Evolutionary conservation across 257 asterid genomes (phyloP).

Genomic region (Solanum lignicaule): DNA sequence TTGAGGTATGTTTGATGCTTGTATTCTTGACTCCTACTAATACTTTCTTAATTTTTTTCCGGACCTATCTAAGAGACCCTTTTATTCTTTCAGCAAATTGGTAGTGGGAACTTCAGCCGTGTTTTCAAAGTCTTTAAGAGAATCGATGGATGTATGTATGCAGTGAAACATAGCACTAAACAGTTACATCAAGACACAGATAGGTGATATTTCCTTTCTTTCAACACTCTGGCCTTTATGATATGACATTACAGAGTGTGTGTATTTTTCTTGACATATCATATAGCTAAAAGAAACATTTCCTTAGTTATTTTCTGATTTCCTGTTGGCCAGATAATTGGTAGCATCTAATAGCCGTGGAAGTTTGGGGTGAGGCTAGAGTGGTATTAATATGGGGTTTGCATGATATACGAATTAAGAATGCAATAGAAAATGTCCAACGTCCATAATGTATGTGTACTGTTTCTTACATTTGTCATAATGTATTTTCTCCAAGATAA

Average conservation of each 20-base stretch:
- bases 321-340: not conserved
- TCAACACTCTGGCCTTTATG: slow-evolving; percentile 1
- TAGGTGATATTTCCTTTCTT: slow-evolving; percentile 30
- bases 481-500: not conserved
- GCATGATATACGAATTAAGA: not conserved
- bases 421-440: not conserved
- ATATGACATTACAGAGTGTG: not conserved
- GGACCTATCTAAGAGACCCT: not conserved
- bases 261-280: not conserved
- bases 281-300: not conserved
- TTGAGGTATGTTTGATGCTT: slow-evolving; percentile 35
- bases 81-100: slow-evolving; percentile 52
- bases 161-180: slow-evolving; percentile 68
- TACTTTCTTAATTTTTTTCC: not conserved
- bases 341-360: not conserved
- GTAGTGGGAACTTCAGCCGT: slow-evolving; percentile 75
- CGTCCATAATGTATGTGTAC: not conserved
- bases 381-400: not conserved
- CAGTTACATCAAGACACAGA: slow-evolving; percentile 69
- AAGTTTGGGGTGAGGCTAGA: not conserved
- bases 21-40: not conserved
- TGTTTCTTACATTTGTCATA: not conserved
- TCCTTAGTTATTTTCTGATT: not conserved
- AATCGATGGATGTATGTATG: slow-evolving; percentile 89
- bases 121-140: slow-evolving; percentile 85